A percentile compares a stretch with the other conserved stretches of the same genome.
Conservation (phyloP, 1,284 basidiomycete species). For the Somion occarium region DNA sequence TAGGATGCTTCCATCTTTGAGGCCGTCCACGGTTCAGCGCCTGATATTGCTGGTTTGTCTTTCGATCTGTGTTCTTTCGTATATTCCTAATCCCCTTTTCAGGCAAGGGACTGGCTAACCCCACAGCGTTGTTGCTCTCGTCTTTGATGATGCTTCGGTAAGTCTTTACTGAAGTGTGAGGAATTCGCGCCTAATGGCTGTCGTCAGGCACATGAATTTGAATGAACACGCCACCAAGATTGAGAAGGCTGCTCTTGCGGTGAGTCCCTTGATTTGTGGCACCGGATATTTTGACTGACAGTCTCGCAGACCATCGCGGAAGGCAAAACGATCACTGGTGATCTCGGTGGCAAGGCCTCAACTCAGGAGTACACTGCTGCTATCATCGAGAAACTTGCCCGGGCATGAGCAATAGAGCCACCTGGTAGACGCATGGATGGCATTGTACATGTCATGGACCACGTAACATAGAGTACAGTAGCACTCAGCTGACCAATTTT, state of each 20-base stretch:
- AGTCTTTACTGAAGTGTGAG: slow-evolving; percentile 20
- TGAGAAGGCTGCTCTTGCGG: slow-evolving; percentile 84
- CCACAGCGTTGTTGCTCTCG: slow-evolving; percentile 91
- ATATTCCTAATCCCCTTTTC: slow-evolving; percentile 25
- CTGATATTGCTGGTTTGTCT: slow-evolving; percentile 72
- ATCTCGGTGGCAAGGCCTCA: slow-evolving; percentile 87
- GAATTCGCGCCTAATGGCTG: slow-evolving; percentile 23
- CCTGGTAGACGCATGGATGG: slow-evolving; percentile 11
- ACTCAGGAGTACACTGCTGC: slow-evolving; percentile 87
- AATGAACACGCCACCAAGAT: slow-evolving; percentile 85
- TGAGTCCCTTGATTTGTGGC: too few relatives aligned
- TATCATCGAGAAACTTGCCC: slow-evolving; percentile 71
- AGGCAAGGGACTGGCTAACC: slow-evolving; percentile 97
- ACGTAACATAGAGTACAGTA: not conserved
- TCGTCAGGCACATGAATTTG: slow-evolving; percentile 87
- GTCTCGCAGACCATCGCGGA: slow-evolving; percentile 83
- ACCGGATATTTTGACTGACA: slow-evolving; percentile 5
- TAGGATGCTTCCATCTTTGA: slow-evolving; percentile 99
- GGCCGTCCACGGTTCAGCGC: slow-evolving; percentile 97
- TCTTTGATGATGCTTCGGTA: slow-evolving; percentile 96
- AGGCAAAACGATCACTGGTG: slow-evolving; percentile 89
- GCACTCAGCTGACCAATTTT: slow-evolving; percentile 1
- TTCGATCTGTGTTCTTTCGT: not conserved
- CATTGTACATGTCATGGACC: not conserved
- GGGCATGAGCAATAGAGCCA: slow-evolving; percentile 7